phyloP scores from a whole-genome alignment of 805 yeast species.

The Metschnikowia hibisci region DNA sequence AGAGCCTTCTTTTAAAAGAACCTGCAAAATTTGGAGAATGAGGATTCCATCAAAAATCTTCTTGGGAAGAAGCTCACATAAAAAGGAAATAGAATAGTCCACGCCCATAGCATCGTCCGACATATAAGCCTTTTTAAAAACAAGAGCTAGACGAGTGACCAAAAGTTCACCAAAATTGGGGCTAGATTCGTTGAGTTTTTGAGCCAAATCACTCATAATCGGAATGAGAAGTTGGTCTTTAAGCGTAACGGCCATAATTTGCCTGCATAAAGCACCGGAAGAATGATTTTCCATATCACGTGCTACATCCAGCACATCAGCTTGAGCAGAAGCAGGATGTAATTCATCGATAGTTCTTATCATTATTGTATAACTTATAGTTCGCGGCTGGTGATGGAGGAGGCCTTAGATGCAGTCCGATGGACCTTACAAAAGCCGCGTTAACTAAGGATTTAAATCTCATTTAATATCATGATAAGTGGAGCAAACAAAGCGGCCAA shows the following conservation, averaged over 20 bases:
- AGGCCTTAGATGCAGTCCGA: too few relatives aligned
- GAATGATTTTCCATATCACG: background rate
- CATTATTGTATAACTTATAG: too few relatives aligned
- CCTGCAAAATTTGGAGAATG: conserved; percentile 33
- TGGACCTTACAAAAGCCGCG: too few relatives aligned
- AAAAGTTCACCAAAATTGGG: conserved; percentile 66
- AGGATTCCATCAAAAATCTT: conserved; percentile 43
- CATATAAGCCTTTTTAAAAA: conserved; percentile 51
- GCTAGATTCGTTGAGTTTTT: conserved; percentile 60
- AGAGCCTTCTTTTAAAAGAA: conserved; percentile 34
- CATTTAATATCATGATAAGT: background rate
- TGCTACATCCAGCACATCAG: background rate
- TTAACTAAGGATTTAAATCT: too few relatives aligned
- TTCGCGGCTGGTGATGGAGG: too few relatives aligned
- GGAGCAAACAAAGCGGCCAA: background rate
- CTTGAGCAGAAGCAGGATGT: background rate
- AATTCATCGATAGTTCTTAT: background rate
- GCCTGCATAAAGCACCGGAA: conserved; percentile 54
- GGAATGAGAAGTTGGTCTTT: conserved; percentile 38
- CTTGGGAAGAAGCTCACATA: conserved; percentile 62
- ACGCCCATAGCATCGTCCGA: conserved; percentile 32
- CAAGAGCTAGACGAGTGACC: conserved; percentile 49
- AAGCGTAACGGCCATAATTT: conserved; percentile 52
- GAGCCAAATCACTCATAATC: conserved; percentile 53
- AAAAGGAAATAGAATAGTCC: conserved; percentile 42